Percentiles rank a stretch among this genome's conserved stretches.
Conservation (phyloP, 768 basidiomycete genomes). For the Holtermannia corniformis region DNA sequence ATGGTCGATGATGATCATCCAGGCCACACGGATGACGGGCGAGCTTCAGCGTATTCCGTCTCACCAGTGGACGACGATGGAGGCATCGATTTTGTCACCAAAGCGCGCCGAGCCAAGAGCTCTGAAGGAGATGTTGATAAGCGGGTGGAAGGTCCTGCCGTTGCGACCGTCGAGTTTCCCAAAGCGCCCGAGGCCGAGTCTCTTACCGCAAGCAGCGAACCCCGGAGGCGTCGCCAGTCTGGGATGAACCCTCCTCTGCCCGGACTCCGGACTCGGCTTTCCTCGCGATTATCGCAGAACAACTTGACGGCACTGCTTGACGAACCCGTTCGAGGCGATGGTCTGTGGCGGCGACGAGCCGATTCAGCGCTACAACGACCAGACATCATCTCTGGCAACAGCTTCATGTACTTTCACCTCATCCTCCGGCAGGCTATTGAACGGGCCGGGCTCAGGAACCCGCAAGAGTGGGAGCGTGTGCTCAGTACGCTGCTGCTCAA, state of each 20-base stretch:
- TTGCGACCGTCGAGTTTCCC: not conserved
- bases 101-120: too few relatives aligned
- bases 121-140: not conserved
- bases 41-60: too few relatives aligned
- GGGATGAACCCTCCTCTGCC: too few relatives aligned
- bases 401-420: slow-evolving; percentile 77
- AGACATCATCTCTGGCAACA: slow-evolving; percentile 68
- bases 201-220: too few relatives aligned
- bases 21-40: not conserved
- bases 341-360: slow-evolving; percentile 66
- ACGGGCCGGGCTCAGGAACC: slow-evolving; percentile 68
- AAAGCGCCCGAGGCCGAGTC: slow-evolving; percentile 4
- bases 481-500: slow-evolving; percentile 71
- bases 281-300: slow-evolving; percentile 29
- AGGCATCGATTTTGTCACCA: too few relatives aligned
- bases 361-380: slow-evolving; percentile 70
- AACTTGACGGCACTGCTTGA: slow-evolving; percentile 32
- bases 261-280: slow-evolving; percentile 24
- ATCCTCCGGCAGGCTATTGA: slow-evolving; percentile 88
- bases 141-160: not conserved
- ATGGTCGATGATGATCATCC: slow-evolving; percentile 41
- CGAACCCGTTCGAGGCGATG: slow-evolving; percentile 23
- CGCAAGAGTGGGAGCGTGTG: slow-evolving; percentile 78
- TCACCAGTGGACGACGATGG: too few relatives aligned
- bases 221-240: too few relatives aligned